A percentile compares a stretch with the other conserved stretches of the same genome.
These are phyloP conservation scores for Senna siamea DNA, from an alignment of 306 rosid genomes.

Conservation along the genomic window DNA sequence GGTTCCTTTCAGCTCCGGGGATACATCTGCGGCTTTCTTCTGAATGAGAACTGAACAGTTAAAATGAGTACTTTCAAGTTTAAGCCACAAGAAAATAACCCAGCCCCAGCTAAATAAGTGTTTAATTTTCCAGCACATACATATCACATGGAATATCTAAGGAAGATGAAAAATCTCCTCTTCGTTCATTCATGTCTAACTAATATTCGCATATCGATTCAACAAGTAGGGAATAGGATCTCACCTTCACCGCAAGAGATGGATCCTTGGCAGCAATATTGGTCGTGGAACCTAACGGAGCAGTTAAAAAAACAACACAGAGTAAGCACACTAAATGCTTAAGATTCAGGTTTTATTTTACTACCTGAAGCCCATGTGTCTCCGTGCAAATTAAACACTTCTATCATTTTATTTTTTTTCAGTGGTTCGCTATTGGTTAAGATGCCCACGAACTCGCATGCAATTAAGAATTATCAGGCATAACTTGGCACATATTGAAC, in stretches of 20 bases:
- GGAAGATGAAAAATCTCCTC: background rate
- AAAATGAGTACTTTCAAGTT: slow-evolving; percentile 54
- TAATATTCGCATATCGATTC: background rate
- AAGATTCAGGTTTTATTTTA: background rate
- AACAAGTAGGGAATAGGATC: slow-evolving; percentile 34
- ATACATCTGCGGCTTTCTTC: slow-evolving; percentile 76
- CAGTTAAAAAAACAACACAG: background rate
- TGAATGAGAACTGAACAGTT: slow-evolving; percentile 65
- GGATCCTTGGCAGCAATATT: slow-evolving; percentile 48
- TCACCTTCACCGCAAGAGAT: slow-evolving; percentile 71
- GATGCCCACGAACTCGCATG: too few species aligned
- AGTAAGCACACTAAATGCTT: background rate
- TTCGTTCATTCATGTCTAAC: slow-evolving; percentile 4
- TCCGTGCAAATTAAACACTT: background rate
- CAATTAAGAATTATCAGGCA: too few species aligned
- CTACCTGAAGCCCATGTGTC: background rate
- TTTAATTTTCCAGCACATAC: background rate
- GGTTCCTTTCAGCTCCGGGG: slow-evolving; percentile 80
- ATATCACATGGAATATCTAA: background rate
- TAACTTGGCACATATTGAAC: background rate
- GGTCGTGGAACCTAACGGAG: slow-evolving; percentile 42
- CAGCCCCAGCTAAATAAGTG: background rate
- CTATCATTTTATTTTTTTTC: background rate
- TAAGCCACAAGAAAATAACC: slow-evolving; percentile 19
- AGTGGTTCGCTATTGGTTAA: too few species aligned